Base-by-base conservation (phyloP, 1,284 basidiomycete species). In the Bjerkandera adusta region DNA sequence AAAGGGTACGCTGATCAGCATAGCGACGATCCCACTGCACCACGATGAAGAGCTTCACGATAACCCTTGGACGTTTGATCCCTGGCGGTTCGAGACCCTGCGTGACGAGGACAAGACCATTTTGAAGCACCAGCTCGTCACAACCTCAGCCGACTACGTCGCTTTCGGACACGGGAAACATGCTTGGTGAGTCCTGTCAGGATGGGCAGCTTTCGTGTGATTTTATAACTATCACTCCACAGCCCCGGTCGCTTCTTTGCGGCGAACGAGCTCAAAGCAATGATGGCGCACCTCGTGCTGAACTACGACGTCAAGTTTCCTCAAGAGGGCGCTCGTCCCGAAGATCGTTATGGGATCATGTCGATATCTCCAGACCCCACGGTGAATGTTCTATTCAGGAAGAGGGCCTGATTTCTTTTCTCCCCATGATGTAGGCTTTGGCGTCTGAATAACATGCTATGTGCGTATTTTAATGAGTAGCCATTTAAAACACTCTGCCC, bases 61-160 rank as follows among this genome's bases (percentile, higher is more conserved):
- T 13, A 60, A 72, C 34, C 64, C 73, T 5, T 45, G 61, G 15
- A 60, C 55, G 12, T 78, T 75, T 54, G 54, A 75, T 49, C 60
- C 71, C 0, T 75, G 75, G 52, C 68, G 75, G 18, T 80, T 77
- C 55, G 61, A 69, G 7, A 67, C 70, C 26, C 54, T 72, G 51
- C 64, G 70, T 43, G 62, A 65, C 39, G 57, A 55, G 25, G 58
- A 55, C 24, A 52, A 55, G 8, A 51, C 52, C 27, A 58, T 55
- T 38, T 50, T 45, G 18, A 58, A 58, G 48, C 58, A 65, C 35
- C 64, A 65, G 41, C 60, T 68, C 47, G 64, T 68, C 11, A 63
- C 68, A 12, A 66, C 68, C 0, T 60, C 61, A 30, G 39, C 57
- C 0, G 66, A 71, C 10, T 74, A 70, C 44, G 50, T 74, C 26